Evolutionary conservation across 257 asterid genomes (phyloP).

Genomic region (Paraleonurus japonicus): DNA sequence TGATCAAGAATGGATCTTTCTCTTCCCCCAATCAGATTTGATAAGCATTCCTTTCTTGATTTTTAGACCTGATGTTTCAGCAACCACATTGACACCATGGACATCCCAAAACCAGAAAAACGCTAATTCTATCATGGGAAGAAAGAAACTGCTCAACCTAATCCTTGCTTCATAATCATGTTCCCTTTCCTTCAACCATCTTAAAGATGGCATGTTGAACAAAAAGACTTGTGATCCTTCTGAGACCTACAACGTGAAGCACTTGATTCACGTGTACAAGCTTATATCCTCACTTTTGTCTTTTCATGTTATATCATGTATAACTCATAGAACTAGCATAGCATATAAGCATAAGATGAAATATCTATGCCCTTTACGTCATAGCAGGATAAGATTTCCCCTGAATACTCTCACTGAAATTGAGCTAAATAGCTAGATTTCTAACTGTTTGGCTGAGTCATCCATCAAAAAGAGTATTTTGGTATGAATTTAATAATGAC

Average conservation of each 20-base stretch:
- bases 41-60: neutral
- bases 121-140: neutral
- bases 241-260: slow-evolving; percentile 18
- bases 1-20: neutral
- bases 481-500: slow-evolving; percentile 9
- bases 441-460: neutral
- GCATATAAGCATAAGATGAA: neutral
- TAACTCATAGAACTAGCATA: neutral
- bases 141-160: neutral
- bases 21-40: too few species aligned
- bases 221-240: neutral
- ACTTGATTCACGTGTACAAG: neutral
- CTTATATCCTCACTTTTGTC: neutral
- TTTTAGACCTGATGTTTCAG: neutral
- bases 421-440: neutral
- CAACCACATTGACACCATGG: neutral
- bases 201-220: neutral
- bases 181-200: neutral
- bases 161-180: neutral
- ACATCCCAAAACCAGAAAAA: slow-evolving; percentile 3
- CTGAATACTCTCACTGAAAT: neutral
- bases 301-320: neutral
- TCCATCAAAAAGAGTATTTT: slow-evolving; percentile 13
- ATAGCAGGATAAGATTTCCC: neutral
- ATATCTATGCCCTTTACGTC: neutral